Evolutionary conservation across 352 stramenopile species (phyloP), one percentile per base, ranked within the genome.

Genomic region (Globisporangium cylindrosporum): DNA sequence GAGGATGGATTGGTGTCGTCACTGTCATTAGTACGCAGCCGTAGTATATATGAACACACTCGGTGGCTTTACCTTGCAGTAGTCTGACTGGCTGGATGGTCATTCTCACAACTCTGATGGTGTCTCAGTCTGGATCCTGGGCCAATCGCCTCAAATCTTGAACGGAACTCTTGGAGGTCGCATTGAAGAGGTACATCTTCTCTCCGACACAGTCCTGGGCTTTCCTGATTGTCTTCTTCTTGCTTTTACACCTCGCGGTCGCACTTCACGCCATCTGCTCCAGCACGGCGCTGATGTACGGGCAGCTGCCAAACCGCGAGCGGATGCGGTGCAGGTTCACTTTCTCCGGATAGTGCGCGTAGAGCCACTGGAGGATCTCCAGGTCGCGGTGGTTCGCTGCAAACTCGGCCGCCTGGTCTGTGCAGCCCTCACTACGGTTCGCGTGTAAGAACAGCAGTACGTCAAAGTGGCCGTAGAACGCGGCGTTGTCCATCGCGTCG

Each of bases 401-500:
- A 54, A 72, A 74, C 41, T 78, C 70, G 24, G 71, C 72, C 10
- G 72, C 70, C 18, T 74, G 56, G 27, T 63, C 24, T 9, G 59
- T 73, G 48, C 59, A 73, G 20, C 70, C 66, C 43, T 74, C 69
- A 12, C 12, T 24, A 20, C 64, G 69, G 48, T 73, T 22, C 54
- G 24, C 36, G 48, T 75, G 66, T 15, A 75, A 12, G 27, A 73
- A 78, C 20, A 62, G 36, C 38, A 78, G 43, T 5, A 78, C 67
- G n/a, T 76, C 59, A 22, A 74, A 70, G 66, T 76, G 59, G 8
- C 72, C 72, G 43, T 74, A 73, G n/a, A 67, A 68, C 22, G 66
- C 69, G 7, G 72, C 72, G 36, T 74, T 72, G 57, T 78, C 72
- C 70, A 78, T 76, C n/a, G 70, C 69, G 32, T 67, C 59, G 25